These are phyloP conservation scores for Pterulicium gracile DNA, from an alignment of 1,284 basidiomycete species.

Conservation along the genomic window DNA sequence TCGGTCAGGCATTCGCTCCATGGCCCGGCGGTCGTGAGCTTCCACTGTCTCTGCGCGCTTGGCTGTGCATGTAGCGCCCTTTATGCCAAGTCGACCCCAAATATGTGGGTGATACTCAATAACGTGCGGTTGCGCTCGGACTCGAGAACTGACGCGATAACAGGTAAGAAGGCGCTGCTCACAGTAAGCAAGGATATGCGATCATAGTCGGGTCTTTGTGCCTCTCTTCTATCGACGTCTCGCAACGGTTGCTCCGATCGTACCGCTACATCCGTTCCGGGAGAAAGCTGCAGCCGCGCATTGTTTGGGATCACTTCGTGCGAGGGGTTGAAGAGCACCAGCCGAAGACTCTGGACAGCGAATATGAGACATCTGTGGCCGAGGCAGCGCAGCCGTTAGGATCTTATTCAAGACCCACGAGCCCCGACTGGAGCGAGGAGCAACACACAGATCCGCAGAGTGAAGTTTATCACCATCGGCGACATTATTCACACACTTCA, in stretches of 20 bases:
- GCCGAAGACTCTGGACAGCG: conserved; percentile 15
- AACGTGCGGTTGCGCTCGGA: conserved; percentile 5
- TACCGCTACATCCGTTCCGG: conserved; percentile 32
- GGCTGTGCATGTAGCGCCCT: conserved; percentile 54
- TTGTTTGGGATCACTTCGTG: conserved; percentile 47
- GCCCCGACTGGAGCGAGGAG: conserved; percentile 1
- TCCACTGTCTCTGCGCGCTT: conserved; percentile 43
- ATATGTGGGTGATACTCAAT: conserved; percentile 45
- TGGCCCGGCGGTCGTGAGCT: conserved; percentile 40
- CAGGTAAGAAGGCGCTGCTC: conserved; percentile 60
- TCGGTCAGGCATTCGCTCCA: conserved; percentile 59
- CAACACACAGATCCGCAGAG: conserved; percentile 17
- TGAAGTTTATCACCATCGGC: conserved; percentile 32
- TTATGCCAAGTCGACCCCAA: conserved; percentile 66
- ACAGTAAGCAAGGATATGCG: conserved; percentile 54
- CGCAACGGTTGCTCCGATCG: conserved; percentile 36
- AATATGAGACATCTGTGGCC: conserved; percentile 44
- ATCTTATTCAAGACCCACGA: background rate
- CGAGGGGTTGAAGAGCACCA: conserved; percentile 28
- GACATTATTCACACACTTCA: conserved; percentile 31
- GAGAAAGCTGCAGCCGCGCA: conserved; percentile 31
- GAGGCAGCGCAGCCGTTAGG: conserved; percentile 26
- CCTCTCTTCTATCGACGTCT: conserved; percentile 48
- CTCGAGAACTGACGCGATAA: conserved; percentile 12
- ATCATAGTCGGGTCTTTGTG: conserved; percentile 43